These are phyloP conservation scores for Neonectria hederae DNA, from an alignment of 2,329 filamentous ascomycete species.

Conservation along the genomic window DNA sequence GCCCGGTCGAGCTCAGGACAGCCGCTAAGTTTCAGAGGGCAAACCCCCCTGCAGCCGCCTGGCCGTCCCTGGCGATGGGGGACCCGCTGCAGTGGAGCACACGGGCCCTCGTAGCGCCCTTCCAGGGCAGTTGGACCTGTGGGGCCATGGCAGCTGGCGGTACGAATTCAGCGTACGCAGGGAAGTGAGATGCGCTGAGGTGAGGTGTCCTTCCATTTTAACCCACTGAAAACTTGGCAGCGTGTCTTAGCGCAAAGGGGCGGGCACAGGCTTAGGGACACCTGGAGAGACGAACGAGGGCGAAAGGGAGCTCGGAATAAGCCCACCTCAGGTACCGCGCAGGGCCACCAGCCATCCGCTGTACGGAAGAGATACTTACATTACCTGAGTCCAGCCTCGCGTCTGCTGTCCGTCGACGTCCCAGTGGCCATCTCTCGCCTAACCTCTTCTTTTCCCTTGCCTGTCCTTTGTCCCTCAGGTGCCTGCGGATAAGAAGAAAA, in stretches of 20 bases:
- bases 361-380: neutral
- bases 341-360: neutral
- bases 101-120: conserved; percentile 18
- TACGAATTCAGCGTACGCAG: conserved; percentile 17
- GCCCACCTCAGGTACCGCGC: neutral
- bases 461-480: neutral
- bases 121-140: conserved; percentile 7
- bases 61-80: conserved; percentile 4
- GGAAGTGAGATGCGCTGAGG: conserved; percentile 18
- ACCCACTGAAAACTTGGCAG: conserved; percentile 4
- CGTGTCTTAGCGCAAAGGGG: neutral
- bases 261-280: no score
- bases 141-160: neutral
- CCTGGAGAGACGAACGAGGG: no score
- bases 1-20: conserved; percentile 1
- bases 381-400: neutral
- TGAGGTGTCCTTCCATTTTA: conserved; percentile 14
- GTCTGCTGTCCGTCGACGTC: neutral
- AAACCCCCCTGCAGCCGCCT: conserved; percentile 13
- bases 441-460: neutral
- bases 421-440: neutral
- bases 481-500: neutral
- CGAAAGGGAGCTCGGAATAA: neutral
- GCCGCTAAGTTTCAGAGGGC: conserved; percentile 23
- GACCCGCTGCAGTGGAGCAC: conserved; percentile 20